phyloP scores from a whole-genome alignment of 2,329 filamentous ascomycete species.

The Colletotrichum sp. region DNA sequence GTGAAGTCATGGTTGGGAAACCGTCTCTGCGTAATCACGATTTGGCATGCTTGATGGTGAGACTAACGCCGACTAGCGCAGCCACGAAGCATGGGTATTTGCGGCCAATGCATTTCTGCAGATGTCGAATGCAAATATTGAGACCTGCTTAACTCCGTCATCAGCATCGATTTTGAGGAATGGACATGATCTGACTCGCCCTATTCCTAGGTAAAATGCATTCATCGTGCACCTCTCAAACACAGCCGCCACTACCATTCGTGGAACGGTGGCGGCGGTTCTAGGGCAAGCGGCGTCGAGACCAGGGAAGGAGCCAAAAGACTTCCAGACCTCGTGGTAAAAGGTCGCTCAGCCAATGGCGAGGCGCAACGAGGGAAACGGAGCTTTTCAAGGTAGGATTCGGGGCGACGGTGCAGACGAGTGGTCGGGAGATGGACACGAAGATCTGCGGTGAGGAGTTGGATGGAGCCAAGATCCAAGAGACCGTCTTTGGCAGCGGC shows the following conservation, averaged over 20 bases:
- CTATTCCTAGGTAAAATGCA: background rate
- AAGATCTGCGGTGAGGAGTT: conserved; percentile 13
- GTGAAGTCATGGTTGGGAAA: background rate
- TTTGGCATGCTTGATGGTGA: background rate
- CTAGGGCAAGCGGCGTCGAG: background rate
- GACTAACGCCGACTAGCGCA: background rate
- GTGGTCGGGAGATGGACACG: conserved; percentile 5
- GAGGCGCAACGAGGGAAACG: background rate
- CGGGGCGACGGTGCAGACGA: background rate
- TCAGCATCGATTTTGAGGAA: background rate
- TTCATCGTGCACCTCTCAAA: background rate
- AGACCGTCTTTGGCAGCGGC: background rate
- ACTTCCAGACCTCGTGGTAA: background rate
- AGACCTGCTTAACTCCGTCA: background rate
- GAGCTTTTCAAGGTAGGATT: background rate
- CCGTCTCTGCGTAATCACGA: background rate
- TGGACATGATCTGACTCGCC: background rate
- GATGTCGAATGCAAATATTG: background rate
- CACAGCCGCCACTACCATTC: background rate
- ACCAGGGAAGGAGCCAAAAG: background rate
- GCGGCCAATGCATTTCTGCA: background rate
- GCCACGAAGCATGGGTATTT: background rate
- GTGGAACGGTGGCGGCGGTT: background rate
- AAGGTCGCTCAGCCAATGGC: background rate
- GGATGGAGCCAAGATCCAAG: background rate